These are phyloP conservation scores for Anacardium occidentale DNA, from an alignment of 345 rosid species.

Conservation along the genomic window DNA sequence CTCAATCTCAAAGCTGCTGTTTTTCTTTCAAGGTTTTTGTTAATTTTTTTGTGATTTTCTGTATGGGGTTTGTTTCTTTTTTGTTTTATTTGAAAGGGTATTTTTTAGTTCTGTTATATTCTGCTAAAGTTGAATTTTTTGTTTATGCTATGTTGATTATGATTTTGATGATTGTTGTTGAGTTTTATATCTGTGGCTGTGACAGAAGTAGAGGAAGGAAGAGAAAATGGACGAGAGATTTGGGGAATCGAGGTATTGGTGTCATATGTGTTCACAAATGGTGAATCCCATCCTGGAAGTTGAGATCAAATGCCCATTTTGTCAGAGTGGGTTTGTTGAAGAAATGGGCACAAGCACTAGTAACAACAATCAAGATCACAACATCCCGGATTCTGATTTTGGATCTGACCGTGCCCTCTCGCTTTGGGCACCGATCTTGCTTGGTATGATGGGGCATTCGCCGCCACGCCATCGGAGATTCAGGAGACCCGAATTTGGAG, in stretches of 20 bases:
- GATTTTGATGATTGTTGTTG: background rate
- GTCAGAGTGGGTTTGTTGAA: constrained; percentile 61
- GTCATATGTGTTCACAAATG: constrained; percentile 64
- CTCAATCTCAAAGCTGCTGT: background rate
- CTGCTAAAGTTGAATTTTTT: background rate
- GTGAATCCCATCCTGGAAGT: constrained; percentile 66
- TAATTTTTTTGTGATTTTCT: background rate
- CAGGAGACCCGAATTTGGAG: constrained; percentile 52
- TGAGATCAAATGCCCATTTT: constrained; percentile 85
- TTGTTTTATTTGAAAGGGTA: background rate
- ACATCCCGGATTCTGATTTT: constrained; percentile 50
- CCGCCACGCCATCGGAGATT: constrained; percentile 48
- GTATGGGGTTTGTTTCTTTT: background rate
- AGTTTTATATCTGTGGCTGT: background rate
- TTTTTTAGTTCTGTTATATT: constrained; percentile 1
- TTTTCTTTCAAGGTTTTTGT: constrained; percentile 10
- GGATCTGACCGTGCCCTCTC: constrained; percentile 76
- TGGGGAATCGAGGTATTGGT: constrained; percentile 50
- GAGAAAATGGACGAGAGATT: constrained; percentile 46
- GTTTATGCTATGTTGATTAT: background rate
- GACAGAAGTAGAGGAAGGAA: constrained; percentile 23
- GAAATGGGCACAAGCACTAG: constrained; percentile 35
- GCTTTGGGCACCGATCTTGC: constrained; percentile 81
- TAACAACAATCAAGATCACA: constrained; percentile 23
- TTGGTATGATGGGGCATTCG: constrained; percentile 76